Percentiles rank a stretch among this genome's conserved stretches.
These are phyloP conservation scores for Dictyostelium intermedium DNA, from an alignment of 78 protist species.

Conservation along the genomic window DNA sequence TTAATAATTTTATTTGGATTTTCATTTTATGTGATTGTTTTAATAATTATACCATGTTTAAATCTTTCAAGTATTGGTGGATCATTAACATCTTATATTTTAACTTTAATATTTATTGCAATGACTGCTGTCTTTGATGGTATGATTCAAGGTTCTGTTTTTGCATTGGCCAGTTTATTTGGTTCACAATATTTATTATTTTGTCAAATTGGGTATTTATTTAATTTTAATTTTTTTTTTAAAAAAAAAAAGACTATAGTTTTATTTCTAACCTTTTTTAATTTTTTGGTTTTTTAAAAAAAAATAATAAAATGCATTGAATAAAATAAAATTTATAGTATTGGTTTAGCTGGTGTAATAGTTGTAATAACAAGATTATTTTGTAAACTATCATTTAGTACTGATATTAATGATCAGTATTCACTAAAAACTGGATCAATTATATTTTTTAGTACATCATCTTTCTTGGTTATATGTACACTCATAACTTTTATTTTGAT, in stretches of 20 bases:
- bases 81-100: background rate
- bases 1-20: conserved; percentile 25
- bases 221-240: background rate
- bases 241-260: too few species aligned
- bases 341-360: background rate
- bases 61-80: conserved; percentile 42
- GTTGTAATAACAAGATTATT: background rate
- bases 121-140: conserved; percentile 37
- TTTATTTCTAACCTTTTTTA: too few species aligned
- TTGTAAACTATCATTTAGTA: background rate
- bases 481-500: conserved; percentile 5
- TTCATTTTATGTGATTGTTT: background rate
- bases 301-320: too few species aligned
- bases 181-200: conserved; percentile 53
- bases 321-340: too few species aligned
- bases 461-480: background rate
- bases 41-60: conserved; percentile 31
- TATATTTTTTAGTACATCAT: background rate
- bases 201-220: conserved; percentile 31
- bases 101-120: conserved; percentile 15
- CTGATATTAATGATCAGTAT: background rate
- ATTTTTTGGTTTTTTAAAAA: background rate
- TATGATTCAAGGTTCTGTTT: conserved; percentile 47
- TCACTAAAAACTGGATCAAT: background rate
- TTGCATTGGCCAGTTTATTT: conserved; percentile 41